Evolutionary conservation across 345 rosid genomes (phyloP), one percentile per base, ranked within the genome.

Genomic region (Gossypium bickii): DNA sequence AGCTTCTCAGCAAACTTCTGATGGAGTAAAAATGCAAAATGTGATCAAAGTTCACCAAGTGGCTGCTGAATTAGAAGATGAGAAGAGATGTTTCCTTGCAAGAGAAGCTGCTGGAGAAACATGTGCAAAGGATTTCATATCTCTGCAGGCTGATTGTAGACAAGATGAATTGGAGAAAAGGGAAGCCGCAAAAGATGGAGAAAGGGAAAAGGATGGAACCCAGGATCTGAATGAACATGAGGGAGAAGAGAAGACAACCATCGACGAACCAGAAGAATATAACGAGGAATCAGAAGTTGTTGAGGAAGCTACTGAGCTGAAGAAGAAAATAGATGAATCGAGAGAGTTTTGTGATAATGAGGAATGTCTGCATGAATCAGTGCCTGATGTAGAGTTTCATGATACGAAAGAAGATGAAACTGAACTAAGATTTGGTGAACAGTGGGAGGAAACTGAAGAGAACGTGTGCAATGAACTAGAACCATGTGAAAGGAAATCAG

Each of bases 371-470:
- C 76, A 78, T 18, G 60, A 51, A 51, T 63, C 67, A 72, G 73
- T 68, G 71, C 79, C 82, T 49, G 59, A 77, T 65, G 72, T 72
- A 66, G 81, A 76, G 79, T 65, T 77, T 67, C 69, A 68, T 53
- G 75, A 66, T 72, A 79, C n/a, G 70, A 85, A 79, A 82, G 84
- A 78, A 74, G 80, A 74, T 68, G 78, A 80, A 71, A 66, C 71
- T 17, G 82, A 80, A 41, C 62, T 38, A 53, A 53, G 53, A 63
- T 83, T 70, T 81, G 55, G 70, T 70, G 15, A 44, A 72, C 78
- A 79, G 48, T 65, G 65, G 57, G 79, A 80, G 18, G 83, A 63
- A 74, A 68, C 70, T 70, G 76, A 67, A 67, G 70, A 52, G 55
- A 67, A 45, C 22, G 0, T 67, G 38, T 45, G 71, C 55, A 67